Conservation (phyloP, 2,329 filamentous ascomycete species). For the Emmonsiellopsis sp. region DNA sequence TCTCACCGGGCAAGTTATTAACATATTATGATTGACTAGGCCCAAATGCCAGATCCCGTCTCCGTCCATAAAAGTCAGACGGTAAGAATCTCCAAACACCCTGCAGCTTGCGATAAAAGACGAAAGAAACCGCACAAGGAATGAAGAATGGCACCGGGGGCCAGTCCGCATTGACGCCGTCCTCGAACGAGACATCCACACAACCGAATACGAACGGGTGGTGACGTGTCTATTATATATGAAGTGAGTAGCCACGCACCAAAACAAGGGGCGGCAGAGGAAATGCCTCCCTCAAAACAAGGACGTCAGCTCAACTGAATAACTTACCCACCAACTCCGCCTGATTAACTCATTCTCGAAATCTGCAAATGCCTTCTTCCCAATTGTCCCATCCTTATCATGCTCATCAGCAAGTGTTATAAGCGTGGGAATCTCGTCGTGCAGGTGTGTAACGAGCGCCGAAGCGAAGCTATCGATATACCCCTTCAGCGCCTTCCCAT, state of each 20-base stretch:
- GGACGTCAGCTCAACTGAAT: neutral
- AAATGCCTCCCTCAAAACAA: neutral
- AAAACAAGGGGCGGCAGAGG: neutral
- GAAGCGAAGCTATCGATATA: neutral
- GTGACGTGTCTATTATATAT: neutral
- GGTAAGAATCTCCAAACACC: neutral
- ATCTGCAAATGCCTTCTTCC: neutral
- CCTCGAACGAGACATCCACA: neutral
- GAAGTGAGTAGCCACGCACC: neutral
- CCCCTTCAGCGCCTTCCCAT: neutral
- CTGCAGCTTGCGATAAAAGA: neutral
- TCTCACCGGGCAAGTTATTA: neutral
- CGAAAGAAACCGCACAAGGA: neutral
- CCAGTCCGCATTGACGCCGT: neutral
- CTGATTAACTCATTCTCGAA: neutral
- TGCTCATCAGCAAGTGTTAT: neutral
- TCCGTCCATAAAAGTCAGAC: neutral
- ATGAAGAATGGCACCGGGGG: neutral
- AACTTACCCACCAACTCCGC: neutral
- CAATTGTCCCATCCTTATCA: neutral
- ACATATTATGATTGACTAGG: neutral
- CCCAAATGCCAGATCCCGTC: slow-evolving; percentile 42
- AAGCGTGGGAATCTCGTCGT: neutral
- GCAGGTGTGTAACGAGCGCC: neutral
- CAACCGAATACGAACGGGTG: neutral